These are phyloP conservation scores for Candida tropicalis DNA, from an alignment of 1,139 yeast genomes.

Conservation along the genomic window DNA sequence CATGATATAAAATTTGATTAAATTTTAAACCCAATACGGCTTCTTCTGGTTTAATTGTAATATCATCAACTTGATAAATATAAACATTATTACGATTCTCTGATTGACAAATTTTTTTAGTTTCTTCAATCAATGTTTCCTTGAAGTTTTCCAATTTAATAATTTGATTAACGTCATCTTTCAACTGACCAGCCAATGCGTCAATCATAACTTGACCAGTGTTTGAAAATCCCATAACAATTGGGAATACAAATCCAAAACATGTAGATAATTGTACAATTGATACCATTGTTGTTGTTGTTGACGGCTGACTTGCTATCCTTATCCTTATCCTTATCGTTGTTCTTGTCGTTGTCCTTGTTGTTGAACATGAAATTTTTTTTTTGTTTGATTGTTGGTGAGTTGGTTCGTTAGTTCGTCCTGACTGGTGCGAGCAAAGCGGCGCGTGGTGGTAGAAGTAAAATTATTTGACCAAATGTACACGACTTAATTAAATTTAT, in stretches of 20 bases:
- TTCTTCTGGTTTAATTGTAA: no score
- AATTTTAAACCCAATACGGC: no score
- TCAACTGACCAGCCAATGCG: background rate
- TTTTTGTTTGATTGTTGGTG: no score
- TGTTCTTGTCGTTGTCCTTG: no score
- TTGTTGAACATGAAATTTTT: no score
- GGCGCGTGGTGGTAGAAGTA: no score
- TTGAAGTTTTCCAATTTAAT: conserved; percentile 2
- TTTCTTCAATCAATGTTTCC: conserved; percentile 17
- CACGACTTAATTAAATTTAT: no score
- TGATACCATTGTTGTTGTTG: conserved; percentile 6
- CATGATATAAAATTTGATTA: conserved; percentile 4
- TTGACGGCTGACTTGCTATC: background rate
- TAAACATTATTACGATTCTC: conserved; percentile 17
- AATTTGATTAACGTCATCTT: background rate
- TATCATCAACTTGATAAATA: conserved; percentile 28
- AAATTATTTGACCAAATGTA: no score
- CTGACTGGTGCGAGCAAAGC: no score
- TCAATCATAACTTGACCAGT: conserved; percentile 31
- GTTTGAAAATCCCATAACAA: conserved; percentile 33
- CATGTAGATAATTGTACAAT: background rate
- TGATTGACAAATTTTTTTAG: conserved; percentile 22
- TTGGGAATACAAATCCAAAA: conserved; percentile 6
- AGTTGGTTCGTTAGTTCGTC: no score
- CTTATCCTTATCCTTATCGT: no score